A percentile compares a stretch with the other conserved stretches of the same genome.
Conservation (phyloP, 2,329 filamentous ascomycete genomes). For the Immersiporthe knoxdaviesiana region DNA sequence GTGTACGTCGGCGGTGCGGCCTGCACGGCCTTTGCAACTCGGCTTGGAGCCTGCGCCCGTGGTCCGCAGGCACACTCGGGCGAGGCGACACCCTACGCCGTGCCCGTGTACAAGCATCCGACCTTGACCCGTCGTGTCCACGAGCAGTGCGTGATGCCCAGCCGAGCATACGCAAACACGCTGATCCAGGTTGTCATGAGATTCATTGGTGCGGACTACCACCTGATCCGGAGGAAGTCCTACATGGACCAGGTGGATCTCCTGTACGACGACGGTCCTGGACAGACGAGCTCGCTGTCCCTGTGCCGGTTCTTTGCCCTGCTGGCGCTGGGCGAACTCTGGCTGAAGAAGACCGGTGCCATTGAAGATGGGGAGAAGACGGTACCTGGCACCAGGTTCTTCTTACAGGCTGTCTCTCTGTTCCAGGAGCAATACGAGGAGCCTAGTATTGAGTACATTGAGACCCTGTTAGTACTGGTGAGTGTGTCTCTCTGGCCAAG, state of each 20-base stretch:
- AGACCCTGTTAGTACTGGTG: constrained; percentile 44
- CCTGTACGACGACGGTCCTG: constrained; percentile 34
- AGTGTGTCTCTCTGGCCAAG: constrained; percentile 17
- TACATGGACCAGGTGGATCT: constrained; percentile 39
- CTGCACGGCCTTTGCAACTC: constrained; percentile 30
- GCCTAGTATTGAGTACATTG: constrained; percentile 42
- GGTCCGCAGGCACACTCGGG: background rate
- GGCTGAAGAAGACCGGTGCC: constrained; percentile 27
- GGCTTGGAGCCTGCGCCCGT: constrained; percentile 17
- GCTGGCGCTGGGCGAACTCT: constrained; percentile 31
- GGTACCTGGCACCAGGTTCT: constrained; percentile 44
- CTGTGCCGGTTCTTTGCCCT: constrained; percentile 30
- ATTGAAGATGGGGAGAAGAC: constrained; percentile 30
- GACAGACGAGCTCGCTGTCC: constrained; percentile 25
- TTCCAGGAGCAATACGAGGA: constrained; percentile 43
- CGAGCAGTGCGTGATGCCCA: constrained; percentile 37
- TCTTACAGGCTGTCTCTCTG: constrained; percentile 39
- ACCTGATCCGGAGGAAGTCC: constrained; percentile 40
- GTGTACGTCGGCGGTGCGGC: constrained; percentile 32
- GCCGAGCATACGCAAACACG: constrained; percentile 40
- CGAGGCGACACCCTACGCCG: constrained; percentile 22
- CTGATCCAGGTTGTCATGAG: constrained; percentile 43
- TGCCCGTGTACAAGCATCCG: constrained; percentile 30
- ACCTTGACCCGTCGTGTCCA: constrained; percentile 25
- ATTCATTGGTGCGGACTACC: constrained; percentile 42